These are phyloP conservation scores for Colletotrichum viniferum DNA, from an alignment of 2,329 filamentous ascomycete species.

Conservation along the genomic window DNA sequence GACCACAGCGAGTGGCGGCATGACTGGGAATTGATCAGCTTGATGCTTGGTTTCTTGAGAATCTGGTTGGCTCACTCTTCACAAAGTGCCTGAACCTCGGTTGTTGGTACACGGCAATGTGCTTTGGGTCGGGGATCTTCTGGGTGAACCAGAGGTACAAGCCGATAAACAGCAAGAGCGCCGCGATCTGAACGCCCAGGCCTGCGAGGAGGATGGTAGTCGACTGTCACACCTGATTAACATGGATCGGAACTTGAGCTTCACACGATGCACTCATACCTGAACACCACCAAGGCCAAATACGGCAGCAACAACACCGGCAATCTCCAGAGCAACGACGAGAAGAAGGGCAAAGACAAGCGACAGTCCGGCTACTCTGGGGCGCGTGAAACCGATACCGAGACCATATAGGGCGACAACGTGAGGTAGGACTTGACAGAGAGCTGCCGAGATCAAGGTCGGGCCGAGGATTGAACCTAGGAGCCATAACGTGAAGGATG, in stretches of 20 bases:
- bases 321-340: slow-evolving; percentile 34
- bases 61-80: slow-evolving; percentile 39
- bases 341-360: slow-evolving; percentile 36
- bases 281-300: slow-evolving; percentile 30
- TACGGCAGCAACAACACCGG: slow-evolving; percentile 36
- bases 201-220: slow-evolving; percentile 46
- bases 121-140: slow-evolving; percentile 42
- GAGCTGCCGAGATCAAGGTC: slow-evolving; percentile 46
- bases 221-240: slow-evolving; percentile 31
- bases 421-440: slow-evolving; percentile 51
- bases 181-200: slow-evolving; percentile 46
- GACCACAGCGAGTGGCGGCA: slow-evolving; percentile 39
- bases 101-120: slow-evolving; percentile 45
- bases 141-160: slow-evolving; percentile 46
- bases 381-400: slow-evolving; percentile 39
- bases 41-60: neutral
- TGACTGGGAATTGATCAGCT: slow-evolving; percentile 29
- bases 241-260: neutral
- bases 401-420: slow-evolving; percentile 52
- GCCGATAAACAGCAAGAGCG: slow-evolving; percentile 42
- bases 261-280: neutral
- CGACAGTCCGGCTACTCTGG: slow-evolving; percentile 36
- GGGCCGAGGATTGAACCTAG: slow-evolving; percentile 53
- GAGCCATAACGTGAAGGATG: slow-evolving; percentile 48
- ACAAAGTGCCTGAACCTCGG: slow-evolving; percentile 47